These are phyloP conservation scores for Ascochyta lentis DNA, from an alignment of 2,329 filamentous ascomycete genomes.

Conservation along the genomic window DNA sequence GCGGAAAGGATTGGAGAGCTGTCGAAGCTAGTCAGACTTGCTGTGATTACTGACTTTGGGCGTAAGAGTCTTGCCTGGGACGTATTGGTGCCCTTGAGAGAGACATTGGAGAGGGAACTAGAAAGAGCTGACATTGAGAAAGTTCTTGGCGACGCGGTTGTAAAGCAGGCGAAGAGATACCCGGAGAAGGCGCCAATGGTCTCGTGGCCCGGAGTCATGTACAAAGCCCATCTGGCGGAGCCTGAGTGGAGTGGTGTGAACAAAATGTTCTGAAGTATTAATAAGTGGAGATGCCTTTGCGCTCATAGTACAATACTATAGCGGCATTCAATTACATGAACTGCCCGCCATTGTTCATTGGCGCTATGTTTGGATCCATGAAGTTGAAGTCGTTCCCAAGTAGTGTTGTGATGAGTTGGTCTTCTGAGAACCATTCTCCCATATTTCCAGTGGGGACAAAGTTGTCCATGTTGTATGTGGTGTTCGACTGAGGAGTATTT, in stretches of 20 bases:
- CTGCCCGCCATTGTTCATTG: conserved; percentile 9
- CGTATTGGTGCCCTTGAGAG: conserved; percentile 25
- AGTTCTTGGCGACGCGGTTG: conserved; percentile 52
- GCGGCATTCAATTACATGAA: conserved; percentile 2
- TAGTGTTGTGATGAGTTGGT: conserved; percentile 18
- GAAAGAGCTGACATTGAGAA: conserved; percentile 53
- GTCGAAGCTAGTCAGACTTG: conserved; percentile 47
- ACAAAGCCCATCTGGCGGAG: conserved; percentile 33
- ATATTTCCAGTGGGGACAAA: conserved; percentile 11
- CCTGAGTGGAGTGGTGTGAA: conserved; percentile 41
- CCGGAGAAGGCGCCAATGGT: conserved; percentile 51
- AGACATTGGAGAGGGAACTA: conserved; percentile 36
- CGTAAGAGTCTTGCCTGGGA: conserved; percentile 25
- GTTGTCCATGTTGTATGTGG: conserved; percentile 5
- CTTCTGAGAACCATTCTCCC: conserved; percentile 21
- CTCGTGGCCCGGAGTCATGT: conserved; percentile 46
- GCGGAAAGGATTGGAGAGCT: conserved; percentile 53
- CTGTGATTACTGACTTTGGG: conserved; percentile 52
- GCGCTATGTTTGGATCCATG: conserved; percentile 12
- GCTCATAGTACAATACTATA: background rate
- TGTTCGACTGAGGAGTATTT: background rate
- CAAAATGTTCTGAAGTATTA: conserved; percentile 33
- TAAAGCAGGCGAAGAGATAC: conserved; percentile 47
- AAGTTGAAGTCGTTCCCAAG: conserved; percentile 19
- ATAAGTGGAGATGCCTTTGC: background rate